Conservation (phyloP, 139 green algal species). For the Pseudopediastrum boryanum region DNA sequence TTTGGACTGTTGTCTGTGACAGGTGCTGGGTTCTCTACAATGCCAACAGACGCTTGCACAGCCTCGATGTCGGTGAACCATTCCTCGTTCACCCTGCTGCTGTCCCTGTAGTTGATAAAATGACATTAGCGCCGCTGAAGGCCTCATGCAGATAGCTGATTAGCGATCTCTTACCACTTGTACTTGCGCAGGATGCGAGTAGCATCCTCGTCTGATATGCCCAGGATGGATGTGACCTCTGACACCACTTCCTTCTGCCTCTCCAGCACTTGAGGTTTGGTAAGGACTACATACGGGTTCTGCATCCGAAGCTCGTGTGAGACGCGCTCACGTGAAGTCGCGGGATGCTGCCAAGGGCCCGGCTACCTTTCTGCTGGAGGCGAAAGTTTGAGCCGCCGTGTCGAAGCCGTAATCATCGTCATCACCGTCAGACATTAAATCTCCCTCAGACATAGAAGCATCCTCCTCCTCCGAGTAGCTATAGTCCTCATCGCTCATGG, state of each 20-base stretch:
- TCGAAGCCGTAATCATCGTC: slow-evolving; percentile 57
- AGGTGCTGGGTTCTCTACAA: slow-evolving; percentile 56
- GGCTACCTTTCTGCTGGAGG: slow-evolving; percentile 31
- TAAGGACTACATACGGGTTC: slow-evolving; percentile 33
- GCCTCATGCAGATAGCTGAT: background rate
- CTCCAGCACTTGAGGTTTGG: slow-evolving; percentile 41
- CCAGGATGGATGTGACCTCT: slow-evolving; percentile 61
- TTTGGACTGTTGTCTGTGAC: slow-evolving; percentile 1
- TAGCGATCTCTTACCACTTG: slow-evolving; percentile 68
- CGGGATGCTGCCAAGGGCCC: background rate
- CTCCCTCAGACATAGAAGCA: too few relatives aligned
- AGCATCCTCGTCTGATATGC: slow-evolving; percentile 65
- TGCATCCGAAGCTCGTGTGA: background rate
- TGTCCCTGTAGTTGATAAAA: slow-evolving; percentile 80
- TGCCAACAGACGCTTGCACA: slow-evolving; percentile 71
- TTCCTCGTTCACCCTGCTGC: slow-evolving; percentile 81
- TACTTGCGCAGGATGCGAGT: slow-evolving; percentile 72
- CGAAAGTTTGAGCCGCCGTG: slow-evolving; percentile 28
- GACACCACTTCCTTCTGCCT: slow-evolving; percentile 47
- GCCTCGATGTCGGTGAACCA: slow-evolving; percentile 88
- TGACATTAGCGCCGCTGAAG: background rate
- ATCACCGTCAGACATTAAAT: too few relatives aligned
- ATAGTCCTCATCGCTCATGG: too few relatives aligned
- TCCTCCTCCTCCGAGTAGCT: too few relatives aligned
- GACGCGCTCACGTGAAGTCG: background rate